Conservation (phyloP, 306 rosid genomes). For the Fagus sylvatica region DNA sequence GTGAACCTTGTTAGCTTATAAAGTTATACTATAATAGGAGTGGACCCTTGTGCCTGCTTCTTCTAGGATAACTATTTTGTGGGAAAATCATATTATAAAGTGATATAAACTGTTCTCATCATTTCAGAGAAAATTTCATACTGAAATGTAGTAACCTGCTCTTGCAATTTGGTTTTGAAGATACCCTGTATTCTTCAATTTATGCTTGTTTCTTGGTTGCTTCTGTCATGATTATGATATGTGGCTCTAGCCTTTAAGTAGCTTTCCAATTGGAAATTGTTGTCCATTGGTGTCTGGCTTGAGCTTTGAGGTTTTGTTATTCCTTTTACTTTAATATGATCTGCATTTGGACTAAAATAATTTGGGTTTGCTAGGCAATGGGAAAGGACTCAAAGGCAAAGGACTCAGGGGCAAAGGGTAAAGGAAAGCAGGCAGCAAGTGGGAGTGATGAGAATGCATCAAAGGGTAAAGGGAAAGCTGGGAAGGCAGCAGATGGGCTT, state of each 20-base stretch:
- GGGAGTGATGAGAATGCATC: slow-evolving; percentile 73
- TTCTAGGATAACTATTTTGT: no score
- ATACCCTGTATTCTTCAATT: neutral
- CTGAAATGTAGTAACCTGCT: neutral
- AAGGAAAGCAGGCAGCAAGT: slow-evolving; percentile 75
- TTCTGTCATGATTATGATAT: neutral
- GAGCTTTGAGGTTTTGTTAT: neutral
- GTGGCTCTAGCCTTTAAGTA: neutral
- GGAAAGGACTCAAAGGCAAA: slow-evolving; percentile 80
- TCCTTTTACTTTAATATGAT: neutral
- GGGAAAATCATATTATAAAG: no score
- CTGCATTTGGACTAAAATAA: neutral
- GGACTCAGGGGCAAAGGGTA: slow-evolving; percentile 77
- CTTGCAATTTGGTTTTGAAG: neutral
- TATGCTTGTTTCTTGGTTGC: neutral
- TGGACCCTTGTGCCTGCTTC: neutral
- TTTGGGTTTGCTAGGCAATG: slow-evolving; percentile 46
- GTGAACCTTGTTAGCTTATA: neutral
- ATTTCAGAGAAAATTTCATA: neutral
- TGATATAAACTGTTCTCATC: neutral
- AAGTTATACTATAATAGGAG: neutral
- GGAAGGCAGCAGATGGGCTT: slow-evolving; percentile 76
- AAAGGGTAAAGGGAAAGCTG: slow-evolving; percentile 88
- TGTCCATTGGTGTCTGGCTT: neutral
- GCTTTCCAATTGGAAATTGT: neutral